Base-by-base conservation (phyloP, 176 grass and related monocot species). In the Avena eriantha region DNA sequence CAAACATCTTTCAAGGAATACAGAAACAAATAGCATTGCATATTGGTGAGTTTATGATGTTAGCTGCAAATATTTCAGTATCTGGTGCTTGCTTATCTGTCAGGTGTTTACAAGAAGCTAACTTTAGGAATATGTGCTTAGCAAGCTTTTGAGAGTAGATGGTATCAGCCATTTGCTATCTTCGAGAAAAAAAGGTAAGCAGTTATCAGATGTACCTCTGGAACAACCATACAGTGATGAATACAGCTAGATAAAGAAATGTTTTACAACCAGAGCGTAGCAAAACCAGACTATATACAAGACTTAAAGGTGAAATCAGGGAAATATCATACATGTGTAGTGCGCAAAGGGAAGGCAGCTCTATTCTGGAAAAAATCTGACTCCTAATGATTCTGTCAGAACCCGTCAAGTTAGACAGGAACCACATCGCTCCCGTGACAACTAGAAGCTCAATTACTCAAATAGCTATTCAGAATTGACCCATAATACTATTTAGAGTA, bases 401-500 rank as follows among this genome's bases (percentile, higher is more conserved):
- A 82, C 21, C 39, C 12, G 7, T 19, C 54, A 80, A 69, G 58
- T 84, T 39, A 84, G 22, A 73, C 7, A 54, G 43, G 41, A 77
- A 19, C 70, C 21, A 35, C 56, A 26, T 80, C 75, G n/a, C 18
- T 65, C 14, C 19, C 0, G 21, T 83, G 45, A 83, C 24, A 26
- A 75, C 7, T 39, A 5, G n/a, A 79, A 58, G 14, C 47, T 21
- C 1, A 18, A 49, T 80, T n/a, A n/a, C n/a, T 71, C 0, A 79
- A 74, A 47, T 23, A 18, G 46, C 26, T 43, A 80, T 39, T 63
- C n/a, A 73, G 26, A 81, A 81, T 18, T 26, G 5, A 76, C 16
- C 13, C 24, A 77, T 43, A 4, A 80, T 58, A 78, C 3, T 24
- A 72, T 72, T 74, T 35, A 80, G 49, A 46, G 12, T 61, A 90